These are phyloP conservation scores for Calonectria pseudoturangicola DNA, from an alignment of 2,329 filamentous ascomycete genomes.

Conservation along the genomic window DNA sequence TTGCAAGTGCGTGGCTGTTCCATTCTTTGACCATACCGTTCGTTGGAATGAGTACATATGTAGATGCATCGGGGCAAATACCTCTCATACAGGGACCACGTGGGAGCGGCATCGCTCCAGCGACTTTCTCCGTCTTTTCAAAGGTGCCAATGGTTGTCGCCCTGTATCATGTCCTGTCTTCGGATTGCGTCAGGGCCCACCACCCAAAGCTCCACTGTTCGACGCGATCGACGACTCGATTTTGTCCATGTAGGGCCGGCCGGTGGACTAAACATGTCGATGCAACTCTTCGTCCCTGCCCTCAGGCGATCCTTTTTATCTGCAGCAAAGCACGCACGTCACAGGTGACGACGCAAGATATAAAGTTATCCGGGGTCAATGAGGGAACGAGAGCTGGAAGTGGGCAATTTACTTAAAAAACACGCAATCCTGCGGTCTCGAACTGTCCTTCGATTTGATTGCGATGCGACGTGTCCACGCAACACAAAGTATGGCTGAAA, in stretches of 20 bases:
- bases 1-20: background rate
- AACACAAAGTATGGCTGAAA: no score
- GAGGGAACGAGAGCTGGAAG: constrained; percentile 28
- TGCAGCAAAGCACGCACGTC: constrained; percentile 20
- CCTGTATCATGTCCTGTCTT: constrained; percentile 43
- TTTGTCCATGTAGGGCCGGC: constrained; percentile 13
- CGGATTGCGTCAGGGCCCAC: constrained; percentile 43
- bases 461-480: constrained; percentile 3
- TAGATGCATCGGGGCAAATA: constrained; percentile 19
- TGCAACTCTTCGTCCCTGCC: constrained; percentile 13
- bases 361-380: constrained; percentile 1
- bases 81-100: constrained; percentile 34
- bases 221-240: constrained; percentile 30
- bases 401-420: constrained; percentile 23
- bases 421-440: constrained; percentile 10
- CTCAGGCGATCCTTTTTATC: constrained; percentile 12
- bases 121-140: constrained; percentile 1
- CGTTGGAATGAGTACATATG: background rate
- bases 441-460: background rate
- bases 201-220: constrained; percentile 26
- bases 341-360: constrained; percentile 28
- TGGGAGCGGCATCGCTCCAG: constrained; percentile 31
- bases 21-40: background rate
- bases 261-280: constrained; percentile 23
- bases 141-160: constrained; percentile 44